Percentiles rank a stretch among this genome's conserved stretches.
Evolutionary conservation across 1,139 yeast species (phyloP).

Genomic region (Candida freyschussii): DNA sequence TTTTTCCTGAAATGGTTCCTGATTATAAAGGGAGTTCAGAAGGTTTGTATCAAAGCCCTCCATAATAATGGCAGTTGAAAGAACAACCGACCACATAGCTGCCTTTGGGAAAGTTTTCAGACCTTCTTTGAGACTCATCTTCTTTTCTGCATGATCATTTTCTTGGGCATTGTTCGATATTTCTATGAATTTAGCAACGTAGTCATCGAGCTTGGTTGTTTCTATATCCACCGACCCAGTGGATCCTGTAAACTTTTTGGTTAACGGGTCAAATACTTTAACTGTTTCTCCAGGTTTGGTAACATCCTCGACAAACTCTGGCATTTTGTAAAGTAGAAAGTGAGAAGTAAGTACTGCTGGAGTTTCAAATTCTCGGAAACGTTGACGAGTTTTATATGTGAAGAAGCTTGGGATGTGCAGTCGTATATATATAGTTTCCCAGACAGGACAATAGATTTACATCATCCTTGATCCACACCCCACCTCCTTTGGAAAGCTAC

Average conservation of each 20-base stretch:
- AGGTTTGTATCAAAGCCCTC: conserved; percentile 40
- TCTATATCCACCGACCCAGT: conserved; percentile 15
- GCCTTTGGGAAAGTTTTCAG: conserved; percentile 31
- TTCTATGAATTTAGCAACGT: conserved; percentile 38
- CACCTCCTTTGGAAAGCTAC: too few relatives aligned
- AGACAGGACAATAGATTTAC: too few relatives aligned
- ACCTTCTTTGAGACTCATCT: conserved; percentile 19
- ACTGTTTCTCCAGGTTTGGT: conserved; percentile 6
- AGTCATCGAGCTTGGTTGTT: conserved; percentile 37
- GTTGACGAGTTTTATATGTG: too few relatives aligned
- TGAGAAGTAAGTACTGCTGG: too few relatives aligned
- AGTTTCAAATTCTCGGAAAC: too few relatives aligned
- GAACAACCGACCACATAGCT: conserved; percentile 37
- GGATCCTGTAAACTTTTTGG: conserved; percentile 7
- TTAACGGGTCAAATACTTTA: conserved; percentile 4
- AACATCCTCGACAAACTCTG: conserved; percentile 15
- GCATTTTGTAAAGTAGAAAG: conserved; percentile 7
- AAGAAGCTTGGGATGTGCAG: too few relatives aligned
- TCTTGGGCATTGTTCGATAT: conserved; percentile 33
- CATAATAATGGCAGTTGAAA: conserved; percentile 38
- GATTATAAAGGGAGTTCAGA: conserved; percentile 30
- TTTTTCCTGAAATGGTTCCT: conserved; percentile 24
- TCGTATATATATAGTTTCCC: too few relatives aligned
- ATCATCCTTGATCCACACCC: too few relatives aligned
- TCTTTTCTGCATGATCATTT: conserved; percentile 17